Evolutionary conservation across 495 filamentous ascomycete genomes (phyloP).

Genomic region (Chaetomidium leptoderma): DNA sequence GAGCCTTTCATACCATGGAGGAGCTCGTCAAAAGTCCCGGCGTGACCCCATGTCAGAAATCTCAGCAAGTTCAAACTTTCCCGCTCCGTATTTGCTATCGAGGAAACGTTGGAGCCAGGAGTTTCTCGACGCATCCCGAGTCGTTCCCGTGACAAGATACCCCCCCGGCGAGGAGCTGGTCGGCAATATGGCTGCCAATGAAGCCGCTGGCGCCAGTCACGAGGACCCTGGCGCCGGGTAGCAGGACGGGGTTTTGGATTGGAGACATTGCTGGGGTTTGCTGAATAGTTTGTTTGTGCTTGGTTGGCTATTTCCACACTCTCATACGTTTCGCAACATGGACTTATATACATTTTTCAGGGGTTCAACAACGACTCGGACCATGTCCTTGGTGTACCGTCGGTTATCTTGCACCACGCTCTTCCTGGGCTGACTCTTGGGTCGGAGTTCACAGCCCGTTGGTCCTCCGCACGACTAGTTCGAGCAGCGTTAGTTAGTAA

Average conservation of each 20-base stretch:
- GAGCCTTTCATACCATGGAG: constrained; percentile 23
- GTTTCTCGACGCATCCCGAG: constrained; percentile 38
- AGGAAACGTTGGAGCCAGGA: constrained; percentile 43
- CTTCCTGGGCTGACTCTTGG: neutral
- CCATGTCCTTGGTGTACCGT: too few relatives aligned
- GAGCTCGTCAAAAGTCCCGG: constrained; percentile 39
- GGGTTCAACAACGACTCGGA: too few relatives aligned
- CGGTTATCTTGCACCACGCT: too few relatives aligned
- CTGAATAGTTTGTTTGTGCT: neutral
- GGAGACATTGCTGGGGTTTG: neutral
- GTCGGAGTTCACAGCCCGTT: neutral
- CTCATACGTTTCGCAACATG: too few relatives aligned
- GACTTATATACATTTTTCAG: too few relatives aligned
- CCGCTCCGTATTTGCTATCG: constrained; percentile 37
- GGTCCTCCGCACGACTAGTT: too few relatives aligned
- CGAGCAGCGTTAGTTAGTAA: neutral
- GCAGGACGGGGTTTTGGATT: neutral
- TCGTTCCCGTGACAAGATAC: constrained; percentile 51
- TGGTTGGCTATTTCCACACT: neutral
- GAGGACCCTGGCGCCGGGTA: constrained; percentile 23
- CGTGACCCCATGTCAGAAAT: constrained; percentile 39
- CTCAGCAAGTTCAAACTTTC: constrained; percentile 35
- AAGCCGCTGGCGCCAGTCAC: constrained; percentile 54
- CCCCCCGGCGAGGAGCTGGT: constrained; percentile 45
- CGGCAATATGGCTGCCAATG: constrained; percentile 48